Conservation (phyloP, 768 basidiomycete genomes). For the Mrakia gelida region DNA sequence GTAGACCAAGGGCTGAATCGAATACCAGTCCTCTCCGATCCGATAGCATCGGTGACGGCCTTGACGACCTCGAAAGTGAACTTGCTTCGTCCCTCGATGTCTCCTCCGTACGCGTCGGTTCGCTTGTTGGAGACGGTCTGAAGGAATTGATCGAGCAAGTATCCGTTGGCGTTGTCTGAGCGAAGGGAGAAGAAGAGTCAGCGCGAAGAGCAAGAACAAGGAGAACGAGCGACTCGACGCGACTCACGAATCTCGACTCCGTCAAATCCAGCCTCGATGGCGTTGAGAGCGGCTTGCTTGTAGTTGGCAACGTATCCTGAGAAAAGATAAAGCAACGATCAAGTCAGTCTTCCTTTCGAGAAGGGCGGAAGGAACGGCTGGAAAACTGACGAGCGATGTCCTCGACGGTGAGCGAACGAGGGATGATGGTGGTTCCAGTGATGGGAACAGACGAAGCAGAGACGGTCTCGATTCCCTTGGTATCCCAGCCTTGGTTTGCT, state of each 20-base stretch:
- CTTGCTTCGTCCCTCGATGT: constrained; percentile 56
- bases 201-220: background rate
- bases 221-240: background rate
- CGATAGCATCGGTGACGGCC: constrained; percentile 54
- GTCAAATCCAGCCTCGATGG: constrained; percentile 57
- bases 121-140: constrained; percentile 57
- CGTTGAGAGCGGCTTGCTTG: constrained; percentile 51
- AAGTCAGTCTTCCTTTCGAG: too few relatives aligned
- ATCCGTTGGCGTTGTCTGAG: constrained; percentile 9
- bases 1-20: constrained; percentile 62
- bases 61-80: constrained; percentile 57
- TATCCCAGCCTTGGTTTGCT: constrained; percentile 2
- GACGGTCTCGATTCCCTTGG: constrained; percentile 20
- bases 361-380: too few relatives aligned
- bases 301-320: constrained; percentile 36
- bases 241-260: constrained; percentile 48
- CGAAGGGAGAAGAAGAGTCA: background rate
- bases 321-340: too few relatives aligned
- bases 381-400: constrained; percentile 21
- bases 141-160: constrained; percentile 46
- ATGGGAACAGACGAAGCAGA: background rate
- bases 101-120: constrained; percentile 66
- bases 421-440: constrained; percentile 6
- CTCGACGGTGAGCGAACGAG: constrained; percentile 11
- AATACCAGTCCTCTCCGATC: constrained; percentile 54